A percentile compares a stretch with the other conserved stretches of the same genome.
Evolutionary conservation across 2,329 filamentous ascomycete species (phyloP).

Genomic region (Cryphonectria japonica): DNA sequence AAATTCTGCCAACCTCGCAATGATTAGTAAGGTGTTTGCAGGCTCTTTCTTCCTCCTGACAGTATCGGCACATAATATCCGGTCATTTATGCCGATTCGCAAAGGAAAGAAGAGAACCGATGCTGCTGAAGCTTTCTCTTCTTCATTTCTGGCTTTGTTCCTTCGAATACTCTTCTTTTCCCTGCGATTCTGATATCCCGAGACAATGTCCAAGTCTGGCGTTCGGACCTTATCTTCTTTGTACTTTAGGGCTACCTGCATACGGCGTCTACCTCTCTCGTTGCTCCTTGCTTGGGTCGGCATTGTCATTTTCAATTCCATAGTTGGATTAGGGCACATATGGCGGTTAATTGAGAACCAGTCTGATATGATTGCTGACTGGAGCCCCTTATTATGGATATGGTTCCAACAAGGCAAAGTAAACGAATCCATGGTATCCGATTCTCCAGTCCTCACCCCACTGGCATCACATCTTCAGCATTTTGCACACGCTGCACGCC

Average conservation of each 20-base stretch:
- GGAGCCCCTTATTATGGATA: no score
- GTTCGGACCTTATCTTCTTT: background rate
- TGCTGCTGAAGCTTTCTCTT: background rate
- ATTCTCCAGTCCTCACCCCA: background rate
- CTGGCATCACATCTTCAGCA: background rate
- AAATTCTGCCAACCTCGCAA: background rate
- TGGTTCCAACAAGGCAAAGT: background rate
- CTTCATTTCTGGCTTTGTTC: background rate
- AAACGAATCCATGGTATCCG: background rate
- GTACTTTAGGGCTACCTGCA: background rate
- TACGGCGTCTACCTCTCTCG: constrained; percentile 1
- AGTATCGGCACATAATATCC: background rate
- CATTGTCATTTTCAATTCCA: background rate
- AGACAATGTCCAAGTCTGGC: constrained; percentile 15
- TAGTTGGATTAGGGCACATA: constrained; percentile 7
- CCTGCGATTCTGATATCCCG: constrained; percentile 11
- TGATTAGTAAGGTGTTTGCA: background rate
- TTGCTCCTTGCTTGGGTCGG: background rate
- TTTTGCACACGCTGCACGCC: background rate
- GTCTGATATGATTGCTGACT: background rate
- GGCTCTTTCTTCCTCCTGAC: background rate
- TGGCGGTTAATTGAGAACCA: background rate
- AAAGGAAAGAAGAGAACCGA: background rate
- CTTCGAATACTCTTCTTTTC: background rate
- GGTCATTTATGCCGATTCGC: background rate